Percentiles rank a stretch among this genome's conserved stretches.
Evolutionary conservation across 2,329 filamentous ascomycete species (phyloP).

Genomic region (Aspergillus oerlinghausenensis): DNA sequence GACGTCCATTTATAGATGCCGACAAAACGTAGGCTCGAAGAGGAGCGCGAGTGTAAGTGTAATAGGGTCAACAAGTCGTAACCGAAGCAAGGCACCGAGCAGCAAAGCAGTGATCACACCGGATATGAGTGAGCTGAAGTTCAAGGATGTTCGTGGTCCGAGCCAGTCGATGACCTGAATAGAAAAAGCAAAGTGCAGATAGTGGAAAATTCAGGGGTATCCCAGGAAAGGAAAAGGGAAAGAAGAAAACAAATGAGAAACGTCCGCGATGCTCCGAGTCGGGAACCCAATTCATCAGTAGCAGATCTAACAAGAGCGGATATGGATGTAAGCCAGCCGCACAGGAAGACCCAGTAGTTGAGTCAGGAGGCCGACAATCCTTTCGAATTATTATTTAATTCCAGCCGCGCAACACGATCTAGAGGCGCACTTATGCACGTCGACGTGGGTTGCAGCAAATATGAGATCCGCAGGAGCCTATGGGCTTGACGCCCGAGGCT

Average conservation of each 20-base stretch:
- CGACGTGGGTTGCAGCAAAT: constrained; percentile 20
- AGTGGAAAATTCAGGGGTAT: constrained; percentile 12
- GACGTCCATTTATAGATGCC: constrained; percentile 22
- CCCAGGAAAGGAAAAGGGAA: constrained; percentile 6
- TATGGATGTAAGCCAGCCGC: constrained; percentile 4
- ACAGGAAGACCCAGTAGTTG: constrained; percentile 10
- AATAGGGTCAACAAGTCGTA: not conserved
- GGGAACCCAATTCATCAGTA: constrained; percentile 10
- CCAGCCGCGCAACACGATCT: constrained; percentile 22
- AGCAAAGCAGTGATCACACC: constrained; percentile 1
- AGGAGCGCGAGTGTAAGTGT: not conserved
- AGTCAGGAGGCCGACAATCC: constrained; percentile 2
- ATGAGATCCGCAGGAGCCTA: constrained; percentile 15
- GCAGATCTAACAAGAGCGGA: constrained; percentile 4
- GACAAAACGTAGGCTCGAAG: not conserved
- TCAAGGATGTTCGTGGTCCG: constrained; percentile 16
- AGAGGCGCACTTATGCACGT: constrained; percentile 32
- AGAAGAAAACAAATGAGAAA: constrained; percentile 7
- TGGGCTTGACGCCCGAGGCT: constrained; percentile 21
- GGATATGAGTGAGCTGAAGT: constrained; percentile 5
- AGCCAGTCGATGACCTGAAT: constrained; percentile 24
- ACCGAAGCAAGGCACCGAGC: not conserved
- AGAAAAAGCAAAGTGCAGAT: constrained; percentile 18
- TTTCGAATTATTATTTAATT: constrained; percentile 1
- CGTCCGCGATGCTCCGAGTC: constrained; percentile 9